phyloP scores from a whole-genome alignment of 2,329 filamentous ascomycete species.

The Talaromyces marneffei region DNA sequence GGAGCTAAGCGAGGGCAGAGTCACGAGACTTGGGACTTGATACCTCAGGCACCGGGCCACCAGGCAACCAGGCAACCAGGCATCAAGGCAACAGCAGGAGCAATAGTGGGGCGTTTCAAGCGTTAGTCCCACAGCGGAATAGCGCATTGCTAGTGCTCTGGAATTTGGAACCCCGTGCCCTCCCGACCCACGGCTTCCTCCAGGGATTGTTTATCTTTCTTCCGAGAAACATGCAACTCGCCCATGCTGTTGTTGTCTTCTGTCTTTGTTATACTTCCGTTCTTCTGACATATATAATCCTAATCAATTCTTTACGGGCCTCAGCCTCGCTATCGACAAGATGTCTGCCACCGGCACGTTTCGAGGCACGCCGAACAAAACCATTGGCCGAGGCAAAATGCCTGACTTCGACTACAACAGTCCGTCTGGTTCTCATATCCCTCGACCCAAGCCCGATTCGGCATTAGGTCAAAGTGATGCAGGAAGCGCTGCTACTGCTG shows the following conservation, averaged over 20 bases:
- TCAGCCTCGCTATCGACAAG: conserved; percentile 19
- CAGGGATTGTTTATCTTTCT: conserved; percentile 16
- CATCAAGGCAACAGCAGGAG: neutral
- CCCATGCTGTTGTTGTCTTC: neutral
- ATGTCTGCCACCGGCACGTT: conserved; percentile 57
- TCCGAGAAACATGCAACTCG: neutral
- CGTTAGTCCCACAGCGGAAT: neutral
- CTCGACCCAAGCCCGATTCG: conserved; percentile 54
- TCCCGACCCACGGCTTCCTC: conserved; percentile 13
- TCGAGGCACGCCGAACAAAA: conserved; percentile 51
- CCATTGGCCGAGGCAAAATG: conserved; percentile 50
- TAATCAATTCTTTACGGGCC: conserved; percentile 15
- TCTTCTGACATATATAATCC: neutral
- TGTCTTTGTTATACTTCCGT: neutral
- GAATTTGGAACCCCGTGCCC: conserved; percentile 10
- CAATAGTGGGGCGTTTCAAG: conserved; percentile 3
- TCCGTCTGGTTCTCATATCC: conserved; percentile 51
- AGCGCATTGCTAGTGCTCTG: neutral
- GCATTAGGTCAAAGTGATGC: conserved; percentile 45
- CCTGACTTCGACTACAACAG: conserved; percentile 46
- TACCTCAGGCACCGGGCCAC: conserved; percentile 16
- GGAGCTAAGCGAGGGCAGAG: conserved; percentile 33
- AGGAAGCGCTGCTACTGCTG: conserved; percentile 66
- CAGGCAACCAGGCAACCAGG: conserved; percentile 9
- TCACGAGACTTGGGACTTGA: conserved; percentile 20